Percentiles rank a stretch among this genome's conserved stretches.
Evolutionary conservation across 1,284 basidiomycete species (phyloP).

Genomic region (Leccinum griseonigrum): DNA sequence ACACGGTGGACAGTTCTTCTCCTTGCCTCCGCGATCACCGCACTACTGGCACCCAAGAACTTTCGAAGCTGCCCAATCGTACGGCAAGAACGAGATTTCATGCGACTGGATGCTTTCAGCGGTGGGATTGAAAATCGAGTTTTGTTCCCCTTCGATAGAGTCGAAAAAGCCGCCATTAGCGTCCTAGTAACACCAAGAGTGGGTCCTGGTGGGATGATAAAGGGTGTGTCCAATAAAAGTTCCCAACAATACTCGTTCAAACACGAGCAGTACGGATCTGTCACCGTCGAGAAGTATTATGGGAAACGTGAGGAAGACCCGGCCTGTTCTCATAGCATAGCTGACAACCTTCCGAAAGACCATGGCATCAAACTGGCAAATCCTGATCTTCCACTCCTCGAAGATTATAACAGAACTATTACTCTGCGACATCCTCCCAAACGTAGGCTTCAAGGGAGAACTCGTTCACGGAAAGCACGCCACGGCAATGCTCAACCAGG

Average conservation of each 20-base stretch:
- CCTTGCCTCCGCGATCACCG: conserved; percentile 6
- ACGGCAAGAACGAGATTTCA: neutral
- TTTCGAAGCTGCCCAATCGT: neutral
- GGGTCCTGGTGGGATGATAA: conserved; percentile 41
- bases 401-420: conserved; percentile 57
- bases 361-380: conserved; percentile 49
- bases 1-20: neutral
- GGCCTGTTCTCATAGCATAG: neutral
- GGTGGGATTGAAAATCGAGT: neutral
- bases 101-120: neutral
- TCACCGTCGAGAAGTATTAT: conserved; percentile 68
- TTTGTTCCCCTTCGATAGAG: no score
- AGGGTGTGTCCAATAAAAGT: conserved; percentile 43
- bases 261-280: conserved; percentile 45
- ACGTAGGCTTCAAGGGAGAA: conserved; percentile 70
- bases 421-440: conserved; percentile 69
- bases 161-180: no score
- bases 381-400: conserved; percentile 58
- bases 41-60: neutral
- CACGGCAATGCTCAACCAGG: conserved; percentile 62
- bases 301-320: conserved; percentile 44
- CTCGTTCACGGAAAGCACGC: conserved; percentile 62
- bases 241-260: conserved; percentile 54
- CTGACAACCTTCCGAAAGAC: conserved; percentile 39
- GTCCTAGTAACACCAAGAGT: no score